These are phyloP conservation scores for Mycothermus thermophilus DNA, from an alignment of 495 filamentous ascomycete species.

Conservation along the genomic window DNA sequence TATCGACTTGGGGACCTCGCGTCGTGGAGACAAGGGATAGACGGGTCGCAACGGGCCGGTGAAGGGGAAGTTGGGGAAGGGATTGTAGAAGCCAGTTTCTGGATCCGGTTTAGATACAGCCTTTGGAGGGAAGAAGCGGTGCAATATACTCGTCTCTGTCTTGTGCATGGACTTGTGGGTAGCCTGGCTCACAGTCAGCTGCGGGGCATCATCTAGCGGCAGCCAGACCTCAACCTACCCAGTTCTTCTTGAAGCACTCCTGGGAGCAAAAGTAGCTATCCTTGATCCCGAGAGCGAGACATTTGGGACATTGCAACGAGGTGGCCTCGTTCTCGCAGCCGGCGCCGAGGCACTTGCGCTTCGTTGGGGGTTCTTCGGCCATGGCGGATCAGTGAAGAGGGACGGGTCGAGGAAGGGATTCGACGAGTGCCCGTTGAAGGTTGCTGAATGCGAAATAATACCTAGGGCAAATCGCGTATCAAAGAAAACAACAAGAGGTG, in stretches of 20 bases:
- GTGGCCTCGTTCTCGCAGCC: constrained; percentile 77
- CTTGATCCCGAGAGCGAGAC: constrained; percentile 69
- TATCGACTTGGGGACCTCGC: constrained; percentile 69
- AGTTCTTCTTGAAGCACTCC: constrained; percentile 97
- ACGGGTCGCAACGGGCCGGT: constrained; percentile 71
- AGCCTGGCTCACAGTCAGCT: constrained; percentile 33
- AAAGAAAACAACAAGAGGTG: too few species aligned
- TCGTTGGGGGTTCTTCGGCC: constrained; percentile 32
- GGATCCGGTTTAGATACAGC: constrained; percentile 76
- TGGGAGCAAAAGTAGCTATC: constrained; percentile 96
- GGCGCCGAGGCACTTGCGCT: constrained; percentile 62
- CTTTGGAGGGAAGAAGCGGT: constrained; percentile 53
- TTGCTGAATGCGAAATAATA: too few species aligned
- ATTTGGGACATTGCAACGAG: constrained; percentile 82
- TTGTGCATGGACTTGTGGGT: constrained; percentile 85
- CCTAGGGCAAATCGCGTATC: too few species aligned
- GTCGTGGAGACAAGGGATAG: constrained; percentile 69
- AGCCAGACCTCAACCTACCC: constrained; percentile 47
- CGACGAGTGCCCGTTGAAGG: too few species aligned
- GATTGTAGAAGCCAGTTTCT: constrained; percentile 80
- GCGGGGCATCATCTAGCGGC: not conserved
- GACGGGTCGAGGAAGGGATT: too few species aligned
- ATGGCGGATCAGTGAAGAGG: too few species aligned
- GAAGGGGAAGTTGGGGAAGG: constrained; percentile 74
- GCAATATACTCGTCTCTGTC: constrained; percentile 61